Evolutionary conservation across 352 stramenopile genomes (phyloP).

Genomic region (Pythium plurisporium): DNA sequence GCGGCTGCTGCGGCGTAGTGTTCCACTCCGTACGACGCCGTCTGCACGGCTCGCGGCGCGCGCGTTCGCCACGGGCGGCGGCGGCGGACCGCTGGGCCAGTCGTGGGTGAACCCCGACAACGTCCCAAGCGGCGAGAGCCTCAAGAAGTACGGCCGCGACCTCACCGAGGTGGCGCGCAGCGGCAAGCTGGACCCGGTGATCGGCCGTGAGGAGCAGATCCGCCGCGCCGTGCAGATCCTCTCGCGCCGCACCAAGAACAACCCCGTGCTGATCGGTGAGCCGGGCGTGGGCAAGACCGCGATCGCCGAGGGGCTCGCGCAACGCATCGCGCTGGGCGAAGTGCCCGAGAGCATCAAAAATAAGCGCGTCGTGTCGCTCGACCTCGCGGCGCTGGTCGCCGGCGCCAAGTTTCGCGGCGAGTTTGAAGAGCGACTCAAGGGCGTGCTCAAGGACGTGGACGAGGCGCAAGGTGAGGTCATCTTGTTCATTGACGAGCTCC

Average conservation of each 20-base stretch:
- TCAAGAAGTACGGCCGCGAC: slow-evolving; percentile 95
- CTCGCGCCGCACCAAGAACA: slow-evolving; percentile 96
- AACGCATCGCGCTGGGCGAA: slow-evolving; percentile 94
- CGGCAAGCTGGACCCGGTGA: slow-evolving; percentile 97
- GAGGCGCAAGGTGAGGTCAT: slow-evolving; percentile 95
- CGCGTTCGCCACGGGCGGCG: background rate
- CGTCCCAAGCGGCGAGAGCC: slow-evolving; percentile 69
- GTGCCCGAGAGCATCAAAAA: slow-evolving; percentile 92
- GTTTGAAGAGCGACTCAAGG: slow-evolving; percentile 97
- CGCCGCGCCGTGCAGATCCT: slow-evolving; percentile 94
- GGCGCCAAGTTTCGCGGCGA: slow-evolving; percentile 97
- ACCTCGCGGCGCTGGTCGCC: slow-evolving; percentile 96
- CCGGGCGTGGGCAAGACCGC: slow-evolving; percentile 96
- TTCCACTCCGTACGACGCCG: too few species aligned
- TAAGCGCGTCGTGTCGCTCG: slow-evolving; percentile 89
- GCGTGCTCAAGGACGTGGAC: slow-evolving; percentile 92
- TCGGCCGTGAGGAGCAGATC: slow-evolving; percentile 97
- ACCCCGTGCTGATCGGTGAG: slow-evolving; percentile 94
- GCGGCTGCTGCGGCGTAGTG: slow-evolving; percentile 1
- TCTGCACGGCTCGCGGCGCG: background rate
- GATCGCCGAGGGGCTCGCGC: slow-evolving; percentile 94
- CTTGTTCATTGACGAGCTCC: slow-evolving; percentile 98
- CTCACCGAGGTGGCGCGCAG: slow-evolving; percentile 88
- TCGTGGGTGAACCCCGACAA: slow-evolving; percentile 82
- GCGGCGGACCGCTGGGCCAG: slow-evolving; percentile 1